Conservation (phyloP, 352 stramenopile genomes). For the Poterioochromonas sp. region DNA sequence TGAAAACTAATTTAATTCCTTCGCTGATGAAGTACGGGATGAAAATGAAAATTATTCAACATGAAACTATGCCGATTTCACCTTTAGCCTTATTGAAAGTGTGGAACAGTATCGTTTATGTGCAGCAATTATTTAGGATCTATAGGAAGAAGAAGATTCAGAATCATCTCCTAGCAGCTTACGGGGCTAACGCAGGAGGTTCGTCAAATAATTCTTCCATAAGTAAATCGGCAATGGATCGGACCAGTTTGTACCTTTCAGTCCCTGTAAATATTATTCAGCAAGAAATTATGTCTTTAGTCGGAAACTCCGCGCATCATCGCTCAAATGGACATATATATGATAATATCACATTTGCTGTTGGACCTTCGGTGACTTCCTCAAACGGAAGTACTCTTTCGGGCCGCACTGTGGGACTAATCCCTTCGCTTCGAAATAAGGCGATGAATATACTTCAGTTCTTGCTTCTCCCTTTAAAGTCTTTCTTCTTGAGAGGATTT, state of each 20-base stretch:
- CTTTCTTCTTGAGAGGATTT: neutral
- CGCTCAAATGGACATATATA: too few species aligned
- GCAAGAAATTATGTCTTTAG: neutral
- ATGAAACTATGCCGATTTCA: too few species aligned
- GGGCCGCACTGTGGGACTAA: neutral
- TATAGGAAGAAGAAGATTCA: too few species aligned
- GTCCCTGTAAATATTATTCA: neutral
- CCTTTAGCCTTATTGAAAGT: too few species aligned
- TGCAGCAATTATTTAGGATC: neutral
- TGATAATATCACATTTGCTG: neutral
- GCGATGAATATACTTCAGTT: neutral
- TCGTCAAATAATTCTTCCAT: neutral
- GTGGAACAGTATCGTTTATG: neutral
- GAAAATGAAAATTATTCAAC: too few species aligned
- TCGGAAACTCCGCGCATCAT: too few species aligned
- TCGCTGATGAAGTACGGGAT: neutral
- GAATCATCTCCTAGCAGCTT: too few species aligned
- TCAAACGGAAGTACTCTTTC: neutral
- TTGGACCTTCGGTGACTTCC: neutral
- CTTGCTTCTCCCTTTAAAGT: neutral
- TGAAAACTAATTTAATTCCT: neutral
- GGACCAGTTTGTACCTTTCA: too few species aligned
- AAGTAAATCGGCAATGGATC: neutral
- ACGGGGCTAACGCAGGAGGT: too few species aligned
- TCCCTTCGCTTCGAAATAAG: neutral